These are phyloP conservation scores for Hypoxylon lenormandii DNA, from an alignment of 495 filamentous ascomycete species.

Conservation along the genomic window DNA sequence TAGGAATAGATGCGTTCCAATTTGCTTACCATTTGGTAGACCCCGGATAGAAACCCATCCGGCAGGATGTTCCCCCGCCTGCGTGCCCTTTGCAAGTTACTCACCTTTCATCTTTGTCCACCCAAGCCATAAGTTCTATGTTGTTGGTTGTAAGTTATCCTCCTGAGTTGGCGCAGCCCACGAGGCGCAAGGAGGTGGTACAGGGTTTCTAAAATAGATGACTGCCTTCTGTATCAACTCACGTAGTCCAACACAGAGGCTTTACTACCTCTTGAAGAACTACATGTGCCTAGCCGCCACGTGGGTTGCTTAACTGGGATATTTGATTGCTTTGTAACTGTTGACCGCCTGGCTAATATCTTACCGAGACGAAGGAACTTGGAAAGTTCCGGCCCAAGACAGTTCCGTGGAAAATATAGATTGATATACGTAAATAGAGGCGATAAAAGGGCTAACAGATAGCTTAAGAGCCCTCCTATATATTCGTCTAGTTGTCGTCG, in stretches of 20 bases:
- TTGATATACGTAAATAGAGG: background rate
- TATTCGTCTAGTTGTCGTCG: background rate
- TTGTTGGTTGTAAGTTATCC: background rate
- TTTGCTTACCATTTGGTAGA: slow-evolving; percentile 4
- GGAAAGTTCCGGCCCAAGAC: background rate
- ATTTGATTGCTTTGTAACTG: background rate
- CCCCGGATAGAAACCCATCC: slow-evolving; percentile 31
- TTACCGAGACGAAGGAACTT: background rate
- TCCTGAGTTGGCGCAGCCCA: slow-evolving; percentile 11
- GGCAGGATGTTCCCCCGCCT: slow-evolving; percentile 14
- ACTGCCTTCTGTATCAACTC: background rate
- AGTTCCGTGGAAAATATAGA: background rate
- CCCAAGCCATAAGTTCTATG: background rate
- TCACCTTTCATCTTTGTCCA: slow-evolving; percentile 1
- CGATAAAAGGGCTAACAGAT: background rate
- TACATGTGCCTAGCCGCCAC: background rate
- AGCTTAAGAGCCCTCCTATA: background rate
- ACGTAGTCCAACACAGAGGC: background rate
- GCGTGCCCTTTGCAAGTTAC: background rate
- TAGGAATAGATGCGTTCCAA: background rate
- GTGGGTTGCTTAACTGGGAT: background rate
- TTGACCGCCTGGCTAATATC: background rate
- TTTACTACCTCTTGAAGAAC: background rate
- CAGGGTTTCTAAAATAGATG: slow-evolving; percentile 22
- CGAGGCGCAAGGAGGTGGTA: slow-evolving; percentile 20